Base-by-base conservation (phyloP, 192 early-diverging fungal species). In the Podila horticola region DNA sequence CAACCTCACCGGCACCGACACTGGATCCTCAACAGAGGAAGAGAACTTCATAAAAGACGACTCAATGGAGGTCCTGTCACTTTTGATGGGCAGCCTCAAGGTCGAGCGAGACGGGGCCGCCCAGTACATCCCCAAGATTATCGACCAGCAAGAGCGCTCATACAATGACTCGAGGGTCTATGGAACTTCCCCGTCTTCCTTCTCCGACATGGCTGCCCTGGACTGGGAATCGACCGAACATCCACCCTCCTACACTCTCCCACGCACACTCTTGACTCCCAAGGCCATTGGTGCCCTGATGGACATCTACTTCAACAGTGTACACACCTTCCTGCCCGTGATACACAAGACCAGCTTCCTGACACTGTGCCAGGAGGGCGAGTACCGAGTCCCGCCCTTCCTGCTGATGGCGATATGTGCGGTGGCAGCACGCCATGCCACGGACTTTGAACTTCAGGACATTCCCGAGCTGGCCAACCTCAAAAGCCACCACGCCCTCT, bases 261-360 rank as follows among this genome's bases (percentile, higher is more conserved):
- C 77, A 12, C 67, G 41, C 24, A 41, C 71, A 6, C 61, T 81
- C 8, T 41, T 81, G 30, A 69, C 77, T 6, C 58, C 77, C 22
- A 81, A 69, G 66, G 77, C 77, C 62, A 81, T 81, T 26, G 48
- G 67, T 7, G 77, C 77, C 4, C 64, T 85, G 34, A 33, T 88
- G 50, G 82, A 86, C 19, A 75, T 83, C 20, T 90, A 90, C 65
- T 90, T 90, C 63, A 74, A 86, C 51, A 74, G 87, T 62, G 85
- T 90, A 15, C 89, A 90, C 62, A 84, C 83, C 5, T 89, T 89
- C 58, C 64, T 84, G 17, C 89, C 89, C n/a, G 84, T 91, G 20
- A 79, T 91, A 17, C 87, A 91, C 52, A 87, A 88, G 33, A 74
- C 77, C n/a, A 64, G 72, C 13, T 91, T 91, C 72, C 51, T 87